Base-by-base conservation (phyloP, 345 rosid genomes). In the Syzygium jambos region DNA sequence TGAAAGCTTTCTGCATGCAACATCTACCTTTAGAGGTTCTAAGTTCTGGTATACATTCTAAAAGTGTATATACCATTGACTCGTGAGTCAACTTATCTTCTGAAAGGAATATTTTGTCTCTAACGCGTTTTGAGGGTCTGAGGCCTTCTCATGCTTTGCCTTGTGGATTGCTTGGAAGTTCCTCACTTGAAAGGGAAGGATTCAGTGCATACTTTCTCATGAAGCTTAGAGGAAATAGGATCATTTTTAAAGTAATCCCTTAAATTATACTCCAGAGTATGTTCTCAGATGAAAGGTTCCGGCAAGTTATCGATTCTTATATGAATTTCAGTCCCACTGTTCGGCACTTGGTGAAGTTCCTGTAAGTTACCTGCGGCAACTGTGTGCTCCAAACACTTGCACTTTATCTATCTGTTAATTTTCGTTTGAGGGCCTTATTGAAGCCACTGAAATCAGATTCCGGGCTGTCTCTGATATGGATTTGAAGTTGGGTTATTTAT, bases 381-480 rank as follows among this genome's bases (percentile, higher is more conserved):
- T 63, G 78, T 77, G 29, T 25, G 52, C 56, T 54, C 85, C 85
- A 52, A 52, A 7, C 17, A 34, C 63, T 34, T 34, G 85, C 1
- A 8, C 27, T 43, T 29, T 57, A 56, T 63, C 41, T 84, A 13
- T n/a, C 34, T 38, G 52, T 29, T 19, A 78, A 85, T 90, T 86
- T 85, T 87, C 83, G 41, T 87, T 78, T 87, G 59, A 77, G 80
- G 65, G 56, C 80, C 85, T 78, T 56, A 87, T 52, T 46, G 38
- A 78, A 85, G 34, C 30, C 51, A 27, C 84, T 89, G 88, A 90
- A 90, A 82, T 91, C 90, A 97, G 99, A 88, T 97, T 94, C 93
- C 89, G 88, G 52, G 95, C 95, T 83, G 93, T 95, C 89, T 95
- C 98, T 73, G 84, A 85, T 84, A 92, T 96, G 94, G 95, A 95